Conservation (phyloP, 1,284 basidiomycete species). For the Entoloma clypeatum region DNA sequence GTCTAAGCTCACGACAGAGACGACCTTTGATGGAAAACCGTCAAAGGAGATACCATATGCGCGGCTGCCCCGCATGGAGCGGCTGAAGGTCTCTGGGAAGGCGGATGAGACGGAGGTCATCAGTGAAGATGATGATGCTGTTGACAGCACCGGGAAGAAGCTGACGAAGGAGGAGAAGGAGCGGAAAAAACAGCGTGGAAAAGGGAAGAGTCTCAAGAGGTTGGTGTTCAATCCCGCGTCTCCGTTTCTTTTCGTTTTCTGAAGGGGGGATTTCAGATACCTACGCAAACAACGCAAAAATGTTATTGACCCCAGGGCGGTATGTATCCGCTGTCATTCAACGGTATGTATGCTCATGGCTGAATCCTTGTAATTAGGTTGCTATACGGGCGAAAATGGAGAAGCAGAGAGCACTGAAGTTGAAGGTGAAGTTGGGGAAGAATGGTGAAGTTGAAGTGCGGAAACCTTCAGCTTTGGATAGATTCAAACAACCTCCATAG, state of each 20-base stretch:
- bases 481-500: constrained; percentile 43
- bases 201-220: constrained; percentile 80
- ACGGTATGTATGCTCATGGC: constrained; percentile 9
- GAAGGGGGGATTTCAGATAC: constrained; percentile 39
- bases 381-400: constrained; percentile 67
- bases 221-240: constrained; percentile 26
- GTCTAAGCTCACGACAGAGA: constrained; percentile 52
- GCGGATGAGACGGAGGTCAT: constrained; percentile 63
- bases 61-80: constrained; percentile 69
- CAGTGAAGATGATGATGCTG: constrained; percentile 37
- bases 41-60: constrained; percentile 60
- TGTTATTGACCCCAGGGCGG: constrained; percentile 83
- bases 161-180: constrained; percentile 52
- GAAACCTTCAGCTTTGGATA: constrained; percentile 64
- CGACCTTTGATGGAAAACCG: constrained; percentile 43
- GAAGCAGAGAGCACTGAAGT: constrained; percentile 56
- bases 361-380: constrained; percentile 40
- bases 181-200: constrained; percentile 82
- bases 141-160: constrained; percentile 35
- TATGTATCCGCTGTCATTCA: constrained; percentile 38
- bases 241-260: not conserved
- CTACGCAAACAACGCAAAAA: constrained; percentile 90
- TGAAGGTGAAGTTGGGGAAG: constrained; percentile 38
- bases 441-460: constrained; percentile 36
- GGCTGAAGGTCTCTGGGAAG: constrained; percentile 68